A percentile compares a stretch with the other conserved stretches of the same genome.
Evolutionary conservation across 768 basidiomycete genomes (phyloP).

Genomic region (Clitopilus passeckerianus): DNA sequence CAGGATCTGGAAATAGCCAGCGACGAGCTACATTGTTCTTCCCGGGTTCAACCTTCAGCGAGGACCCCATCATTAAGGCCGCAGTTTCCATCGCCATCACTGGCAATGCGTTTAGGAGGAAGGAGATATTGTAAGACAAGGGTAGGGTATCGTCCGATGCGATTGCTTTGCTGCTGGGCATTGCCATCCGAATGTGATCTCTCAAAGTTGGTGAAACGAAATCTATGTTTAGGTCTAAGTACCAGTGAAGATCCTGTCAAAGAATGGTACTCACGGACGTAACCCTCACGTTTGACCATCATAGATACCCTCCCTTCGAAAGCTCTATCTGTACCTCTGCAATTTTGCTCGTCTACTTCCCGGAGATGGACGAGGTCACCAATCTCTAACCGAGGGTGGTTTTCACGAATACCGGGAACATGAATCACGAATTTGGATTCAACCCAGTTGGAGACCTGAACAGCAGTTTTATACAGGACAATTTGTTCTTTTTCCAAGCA

Average conservation of each 20-base stretch:
- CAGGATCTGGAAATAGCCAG: constrained; percentile 41
- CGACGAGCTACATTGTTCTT: constrained; percentile 25
- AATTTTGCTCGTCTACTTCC: constrained; percentile 21
- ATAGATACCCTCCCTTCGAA: constrained; percentile 41
- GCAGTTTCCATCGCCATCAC: constrained; percentile 40
- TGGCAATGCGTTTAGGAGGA: constrained; percentile 38
- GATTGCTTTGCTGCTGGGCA: constrained; percentile 8
- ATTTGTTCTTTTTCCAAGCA: constrained; percentile 35
- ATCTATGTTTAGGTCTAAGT: constrained; percentile 15
- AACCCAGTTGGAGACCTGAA: constrained; percentile 31
- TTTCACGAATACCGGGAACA: constrained; percentile 35
- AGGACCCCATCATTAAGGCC: constrained; percentile 19
- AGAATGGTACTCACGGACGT: constrained; percentile 30
- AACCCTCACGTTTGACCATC: constrained; percentile 40
- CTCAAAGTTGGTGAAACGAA: constrained; percentile 35
- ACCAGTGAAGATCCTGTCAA: constrained; percentile 4
- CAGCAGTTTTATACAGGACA: constrained; percentile 35
- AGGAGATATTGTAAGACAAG: constrained; percentile 41
- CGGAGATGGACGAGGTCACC: constrained; percentile 42
- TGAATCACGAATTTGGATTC: constrained; percentile 30
- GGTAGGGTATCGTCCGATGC: constrained; percentile 31
- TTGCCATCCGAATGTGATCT: constrained; percentile 29
- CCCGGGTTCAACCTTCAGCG: constrained; percentile 11
- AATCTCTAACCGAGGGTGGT: constrained; percentile 34
- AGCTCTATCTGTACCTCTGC: constrained; percentile 14